Percentiles rank a stretch among this genome's conserved stretches.
Evolutionary conservation across 2,329 filamentous ascomycete species (phyloP).

Genomic region (Thelonectria blattea): DNA sequence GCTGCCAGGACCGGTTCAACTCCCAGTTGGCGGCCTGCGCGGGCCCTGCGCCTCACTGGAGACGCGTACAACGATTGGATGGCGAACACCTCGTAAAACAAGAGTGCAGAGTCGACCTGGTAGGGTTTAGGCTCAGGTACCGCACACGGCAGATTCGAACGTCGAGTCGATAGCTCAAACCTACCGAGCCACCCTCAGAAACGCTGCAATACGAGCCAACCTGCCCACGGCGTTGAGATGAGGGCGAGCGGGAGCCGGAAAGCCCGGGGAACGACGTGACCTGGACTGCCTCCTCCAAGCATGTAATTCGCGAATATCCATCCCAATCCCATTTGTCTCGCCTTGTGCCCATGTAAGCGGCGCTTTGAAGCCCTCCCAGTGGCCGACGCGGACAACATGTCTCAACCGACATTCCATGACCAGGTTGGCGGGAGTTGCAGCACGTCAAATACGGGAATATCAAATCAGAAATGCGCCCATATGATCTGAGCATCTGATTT

Average conservation of each 20-base stretch:
- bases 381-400: constrained; percentile 1
- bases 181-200: constrained; percentile 7
- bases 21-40: constrained; percentile 10
- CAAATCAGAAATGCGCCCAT: constrained; percentile 13
- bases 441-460: constrained; percentile 1
- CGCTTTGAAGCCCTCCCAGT: background rate
- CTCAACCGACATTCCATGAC: constrained; percentile 11
- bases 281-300: background rate
- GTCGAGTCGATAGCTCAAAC: background rate
- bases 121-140: constrained; percentile 1
- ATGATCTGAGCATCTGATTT: background rate
- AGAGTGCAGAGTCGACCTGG: background rate
- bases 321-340: background rate
- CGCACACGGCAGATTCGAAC: background rate
- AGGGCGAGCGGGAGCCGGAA: constrained; percentile 9
- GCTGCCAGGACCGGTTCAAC: constrained; percentile 2
- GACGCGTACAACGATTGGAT: constrained; percentile 24
- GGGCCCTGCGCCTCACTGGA: constrained; percentile 24
- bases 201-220: constrained; percentile 8
- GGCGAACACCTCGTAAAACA: constrained; percentile 15
- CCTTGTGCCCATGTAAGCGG: background rate
- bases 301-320: background rate
- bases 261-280: background rate
- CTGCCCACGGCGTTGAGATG: too few species aligned
- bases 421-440: constrained; percentile 4